Base-by-base conservation (phyloP, 1,284 basidiomycete species). In the Tilletia horrida region DNA sequence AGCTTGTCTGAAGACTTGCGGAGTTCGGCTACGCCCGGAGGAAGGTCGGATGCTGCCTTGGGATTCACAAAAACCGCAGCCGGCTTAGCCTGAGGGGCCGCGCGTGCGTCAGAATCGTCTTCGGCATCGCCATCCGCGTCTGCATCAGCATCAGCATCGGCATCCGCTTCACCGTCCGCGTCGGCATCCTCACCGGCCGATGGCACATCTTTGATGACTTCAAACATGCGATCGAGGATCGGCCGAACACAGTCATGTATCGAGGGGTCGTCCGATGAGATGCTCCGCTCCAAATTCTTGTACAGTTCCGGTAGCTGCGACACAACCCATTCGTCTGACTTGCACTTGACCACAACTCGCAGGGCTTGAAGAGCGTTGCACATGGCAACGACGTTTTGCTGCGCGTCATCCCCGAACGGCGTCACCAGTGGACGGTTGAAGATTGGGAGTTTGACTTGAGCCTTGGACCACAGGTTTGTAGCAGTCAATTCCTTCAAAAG, bases 301-400 rank as follows among this genome's bases (percentile, higher is more conserved):
- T 91, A 90, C n/a, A 98, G 85, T n/a, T 90, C 86, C 0, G 85
- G 83, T 0, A 90, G 87, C 79, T 97, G 93, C 45, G 85, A 81
- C 8, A 83, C 84, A 76, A 91, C 91, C 95, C 95, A 99, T 0
- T 86, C 83, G 71, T 94, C 90, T 47, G 89, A 86, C 80, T 95
- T 92, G 77, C 91, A 91, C 2, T 89, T 86, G 1, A 91, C 86
- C 59, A 97, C 89, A 21, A 93, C 88, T 68, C 93, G 90, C 35
- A 99, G 86, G 42, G 96, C 92, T 82, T 92, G 92, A 23, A 93
- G 91, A 1, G 92, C 88, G 69, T 91, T 91, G 68, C 91, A 86
- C 14, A 94, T 90, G 73, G 88, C 87, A 7, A 86, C 85, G 43
- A 92, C 83, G 44, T 86, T 85, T 62, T 69, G 69, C 63, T 77